Percentiles rank a stretch among this genome's conserved stretches.
phyloP scores from a whole-genome alignment of 345 rosid species.

The Arabis alpina region DNA sequence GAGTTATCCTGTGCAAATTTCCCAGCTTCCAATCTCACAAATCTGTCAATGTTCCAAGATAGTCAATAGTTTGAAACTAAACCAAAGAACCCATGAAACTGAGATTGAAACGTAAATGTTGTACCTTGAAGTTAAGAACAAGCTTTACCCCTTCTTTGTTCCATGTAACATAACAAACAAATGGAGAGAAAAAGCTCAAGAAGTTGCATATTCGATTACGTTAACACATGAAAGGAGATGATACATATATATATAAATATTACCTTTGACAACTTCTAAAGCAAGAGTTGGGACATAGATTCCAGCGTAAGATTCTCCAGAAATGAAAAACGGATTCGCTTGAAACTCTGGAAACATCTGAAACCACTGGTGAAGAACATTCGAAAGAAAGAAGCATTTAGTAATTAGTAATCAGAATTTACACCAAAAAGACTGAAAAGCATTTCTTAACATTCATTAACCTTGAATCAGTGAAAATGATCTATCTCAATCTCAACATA shows the following conservation, averaged over 20 bases:
- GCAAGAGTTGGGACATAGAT: slow-evolving; percentile 93
- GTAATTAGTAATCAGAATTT: slow-evolving; percentile 4
- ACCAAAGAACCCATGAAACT: background rate
- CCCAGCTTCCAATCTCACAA: slow-evolving; percentile 60
- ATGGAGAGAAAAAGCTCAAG: background rate
- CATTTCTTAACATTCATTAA: slow-evolving; percentile 20
- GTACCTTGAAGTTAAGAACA: no score
- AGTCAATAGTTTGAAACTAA: background rate
- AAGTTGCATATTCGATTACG: background rate
- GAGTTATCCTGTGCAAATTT: slow-evolving; percentile 57
- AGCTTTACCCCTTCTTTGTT: slow-evolving; percentile 42
- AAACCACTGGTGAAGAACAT: slow-evolving; percentile 71
- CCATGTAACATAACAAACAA: slow-evolving; percentile 48
- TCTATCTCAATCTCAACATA: no score
- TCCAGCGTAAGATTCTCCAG: slow-evolving; percentile 98
- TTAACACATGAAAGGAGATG: slow-evolving; percentile 6
- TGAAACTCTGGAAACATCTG: slow-evolving; percentile 77
- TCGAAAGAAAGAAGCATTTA: background rate
- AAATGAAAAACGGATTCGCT: slow-evolving; percentile 72
- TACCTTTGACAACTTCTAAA: slow-evolving; percentile 77
- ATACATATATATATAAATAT: slow-evolving; percentile 10
- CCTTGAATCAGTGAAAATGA: slow-evolving; percentile 48
- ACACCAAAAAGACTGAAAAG: background rate
- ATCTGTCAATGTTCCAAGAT: slow-evolving; percentile 41
- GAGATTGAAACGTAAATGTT: no score